phyloP scores from a whole-genome alignment of 495 filamentous ascomycete species.

The Podospora pseudoanserina region DNA sequence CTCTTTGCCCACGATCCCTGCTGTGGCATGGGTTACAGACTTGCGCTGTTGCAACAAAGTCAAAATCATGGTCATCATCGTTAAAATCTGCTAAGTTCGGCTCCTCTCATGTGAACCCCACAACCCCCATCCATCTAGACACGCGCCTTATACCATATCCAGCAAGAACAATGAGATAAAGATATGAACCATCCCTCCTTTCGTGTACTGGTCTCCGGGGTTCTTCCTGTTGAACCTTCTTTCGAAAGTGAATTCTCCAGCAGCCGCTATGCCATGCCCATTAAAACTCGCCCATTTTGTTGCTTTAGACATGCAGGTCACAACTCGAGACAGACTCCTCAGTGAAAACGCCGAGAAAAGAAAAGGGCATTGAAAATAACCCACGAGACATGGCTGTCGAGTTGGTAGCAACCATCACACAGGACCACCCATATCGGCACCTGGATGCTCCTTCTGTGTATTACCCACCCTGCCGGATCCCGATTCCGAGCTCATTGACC shows the following conservation, averaged over 20 bases:
- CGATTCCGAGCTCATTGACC: constrained; percentile 31
- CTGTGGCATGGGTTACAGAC: not conserved
- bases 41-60: not conserved
- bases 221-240: not conserved
- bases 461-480: not conserved
- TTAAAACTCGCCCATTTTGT: not conserved
- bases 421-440: not conserved
- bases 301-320: not conserved
- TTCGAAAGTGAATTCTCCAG: not conserved
- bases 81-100: not conserved
- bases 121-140: not conserved
- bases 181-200: not conserved
- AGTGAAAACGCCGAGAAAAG: not conserved
- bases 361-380: not conserved
- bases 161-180: not conserved
- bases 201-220: not conserved
- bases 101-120: not conserved
- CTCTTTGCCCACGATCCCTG: not conserved
- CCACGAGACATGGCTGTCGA: not conserved
- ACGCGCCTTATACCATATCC: not conserved
- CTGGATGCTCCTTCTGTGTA: not conserved
- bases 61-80: not conserved
- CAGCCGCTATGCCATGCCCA: not conserved
- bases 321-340: not conserved
- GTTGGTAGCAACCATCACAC: not conserved